phyloP scores from a whole-genome alignment of 306 rosid genomes.

The Pterocarpus santalinus region DNA sequence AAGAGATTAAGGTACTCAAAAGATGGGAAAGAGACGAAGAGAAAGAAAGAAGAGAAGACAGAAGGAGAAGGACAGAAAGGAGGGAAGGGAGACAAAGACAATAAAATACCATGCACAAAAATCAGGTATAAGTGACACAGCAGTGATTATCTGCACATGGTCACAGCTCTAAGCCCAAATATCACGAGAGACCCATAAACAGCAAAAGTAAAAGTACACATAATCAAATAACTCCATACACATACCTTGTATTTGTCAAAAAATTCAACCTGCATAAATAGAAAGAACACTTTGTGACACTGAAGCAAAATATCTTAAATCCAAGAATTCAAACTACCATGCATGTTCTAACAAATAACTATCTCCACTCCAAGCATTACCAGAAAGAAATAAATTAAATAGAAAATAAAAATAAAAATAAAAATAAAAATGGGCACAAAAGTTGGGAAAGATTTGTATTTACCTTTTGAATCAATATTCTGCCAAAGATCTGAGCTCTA shows the following conservation, averaged over 20 bases:
- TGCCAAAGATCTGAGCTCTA: conserved; percentile 90
- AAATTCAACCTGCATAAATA: conserved; percentile 80
- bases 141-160: not conserved
- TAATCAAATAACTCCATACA: conserved; percentile 10
- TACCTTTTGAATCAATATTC: conserved; percentile 93
- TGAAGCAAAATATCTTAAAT: conserved; percentile 21
- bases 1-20: conserved; percentile 22
- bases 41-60: conserved; percentile 18
- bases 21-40: conserved; percentile 6
- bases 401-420: not conserved
- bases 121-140: conserved; percentile 17
- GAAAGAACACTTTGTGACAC: conserved; percentile 20
- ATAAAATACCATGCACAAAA: conserved; percentile 3
- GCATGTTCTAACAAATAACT: conserved; percentile 1
- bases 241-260: conserved; percentile 94
- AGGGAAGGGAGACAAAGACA: conserved; percentile 17
- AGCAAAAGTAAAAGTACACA: conserved; percentile 20
- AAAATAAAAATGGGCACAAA: conserved; percentile 8
- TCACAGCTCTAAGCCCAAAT: conserved; percentile 20
- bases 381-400: conserved; percentile 6
- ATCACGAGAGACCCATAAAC: conserved; percentile 20
- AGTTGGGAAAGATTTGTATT: conserved; percentile 7
- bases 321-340: conserved; percentile 23
- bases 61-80: not conserved
- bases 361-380: not conserved